phyloP scores from a whole-genome alignment of 352 stramenopile genomes.

The Pythium aristosporum region DNA sequence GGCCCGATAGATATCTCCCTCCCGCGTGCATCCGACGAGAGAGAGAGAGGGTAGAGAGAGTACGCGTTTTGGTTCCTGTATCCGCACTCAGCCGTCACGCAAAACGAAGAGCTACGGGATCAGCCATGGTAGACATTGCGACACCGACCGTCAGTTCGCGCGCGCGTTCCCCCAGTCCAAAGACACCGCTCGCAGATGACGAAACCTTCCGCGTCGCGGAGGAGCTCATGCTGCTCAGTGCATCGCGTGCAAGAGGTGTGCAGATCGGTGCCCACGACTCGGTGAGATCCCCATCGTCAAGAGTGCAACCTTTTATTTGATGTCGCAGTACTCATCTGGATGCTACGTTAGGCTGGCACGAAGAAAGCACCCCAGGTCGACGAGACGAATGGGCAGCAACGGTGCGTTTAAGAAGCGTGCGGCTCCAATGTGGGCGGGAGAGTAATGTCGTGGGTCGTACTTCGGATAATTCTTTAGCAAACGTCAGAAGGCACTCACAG shows the following conservation, averaged over 20 bases:
- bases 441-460: neutral
- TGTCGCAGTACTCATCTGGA: neutral
- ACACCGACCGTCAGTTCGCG: conserved; percentile 16
- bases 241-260: conserved; percentile 17
- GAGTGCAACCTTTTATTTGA: neutral
- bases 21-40: too few relatives aligned
- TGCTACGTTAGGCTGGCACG: conserved; percentile 3
- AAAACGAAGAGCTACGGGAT: neutral
- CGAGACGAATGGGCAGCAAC: neutral
- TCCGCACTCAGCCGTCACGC: neutral
- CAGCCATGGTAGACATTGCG: conserved; percentile 30
- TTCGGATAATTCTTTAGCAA: conserved; percentile 15
- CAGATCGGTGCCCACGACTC: neutral
- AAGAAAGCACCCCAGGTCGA: neutral
- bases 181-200: conserved; percentile 30
- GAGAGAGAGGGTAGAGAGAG: too few relatives aligned
- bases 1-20: neutral
- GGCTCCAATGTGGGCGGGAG: neutral
- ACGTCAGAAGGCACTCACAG: conserved; percentile 29
- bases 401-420: conserved; percentile 1
- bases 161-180: neutral
- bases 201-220: conserved; percentile 77
- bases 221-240: conserved; percentile 78
- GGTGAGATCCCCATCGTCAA: neutral
- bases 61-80: neutral